Conservation (phyloP, 2,329 filamentous ascomycete genomes). For the Talaromyces sp. region DNA sequence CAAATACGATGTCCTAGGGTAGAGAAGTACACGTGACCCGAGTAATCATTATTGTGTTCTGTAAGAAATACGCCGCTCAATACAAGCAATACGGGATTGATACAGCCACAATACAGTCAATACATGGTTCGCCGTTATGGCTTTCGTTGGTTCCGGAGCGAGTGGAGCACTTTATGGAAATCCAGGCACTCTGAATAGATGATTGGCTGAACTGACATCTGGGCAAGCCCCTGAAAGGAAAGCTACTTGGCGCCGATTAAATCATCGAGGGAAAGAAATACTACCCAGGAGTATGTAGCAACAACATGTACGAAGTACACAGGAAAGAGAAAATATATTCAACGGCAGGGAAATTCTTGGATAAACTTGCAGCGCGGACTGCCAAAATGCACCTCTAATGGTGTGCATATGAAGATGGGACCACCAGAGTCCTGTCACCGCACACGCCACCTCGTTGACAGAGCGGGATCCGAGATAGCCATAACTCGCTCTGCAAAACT, state of each 20-base stretch:
- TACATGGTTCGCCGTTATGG: not conserved
- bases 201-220: not conserved
- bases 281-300: not conserved
- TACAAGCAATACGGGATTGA: not conserved
- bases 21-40: not conserved
- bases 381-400: not conserved
- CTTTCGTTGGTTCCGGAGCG: not conserved
- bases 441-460: slow-evolving; percentile 3
- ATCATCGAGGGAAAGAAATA: not conserved
- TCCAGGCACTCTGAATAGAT: slow-evolving; percentile 2
- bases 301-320: not conserved
- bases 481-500: not conserved
- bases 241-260: not conserved
- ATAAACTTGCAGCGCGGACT: not conserved
- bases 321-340: not conserved
- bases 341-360: not conserved
- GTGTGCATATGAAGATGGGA: not conserved
- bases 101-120: not conserved
- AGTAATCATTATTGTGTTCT: not conserved
- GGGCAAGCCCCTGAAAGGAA: slow-evolving; percentile 4
- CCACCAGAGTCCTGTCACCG: not conserved
- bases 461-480: not conserved
- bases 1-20: not conserved
- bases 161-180: not conserved
- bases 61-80: not conserved